Conservation (phyloP, 2,329 filamentous ascomycete genomes). For the Neoscytalidium dimidiatum region DNA sequence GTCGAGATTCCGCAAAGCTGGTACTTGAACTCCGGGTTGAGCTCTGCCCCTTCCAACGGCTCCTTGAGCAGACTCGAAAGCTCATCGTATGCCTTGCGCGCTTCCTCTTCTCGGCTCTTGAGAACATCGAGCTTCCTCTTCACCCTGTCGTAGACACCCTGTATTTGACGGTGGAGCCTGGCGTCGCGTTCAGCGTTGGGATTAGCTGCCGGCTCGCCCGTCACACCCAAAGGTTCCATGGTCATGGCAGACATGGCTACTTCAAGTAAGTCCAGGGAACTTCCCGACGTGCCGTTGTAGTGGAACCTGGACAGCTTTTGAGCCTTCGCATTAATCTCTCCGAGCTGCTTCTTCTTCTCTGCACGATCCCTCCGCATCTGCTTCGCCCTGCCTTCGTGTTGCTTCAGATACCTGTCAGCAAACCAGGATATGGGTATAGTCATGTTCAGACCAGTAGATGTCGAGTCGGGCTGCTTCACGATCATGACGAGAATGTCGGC, state of each 20-base stretch:
- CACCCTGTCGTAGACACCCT: conserved; percentile 33
- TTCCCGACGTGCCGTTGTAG: conserved; percentile 31
- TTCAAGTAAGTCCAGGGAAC: conserved; percentile 42
- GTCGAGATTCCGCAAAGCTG: conserved; percentile 18
- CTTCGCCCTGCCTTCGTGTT: conserved; percentile 5
- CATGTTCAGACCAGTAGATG: conserved; percentile 44
- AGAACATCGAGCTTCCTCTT: conserved; percentile 28
- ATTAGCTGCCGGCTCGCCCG: conserved; percentile 21
- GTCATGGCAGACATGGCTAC: conserved; percentile 39
- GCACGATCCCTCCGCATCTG: conserved; percentile 15
- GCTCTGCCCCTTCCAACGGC: not conserved
- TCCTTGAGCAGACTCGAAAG: conserved; percentile 17
- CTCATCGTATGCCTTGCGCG: conserved; percentile 7
- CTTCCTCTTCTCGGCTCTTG: conserved; percentile 1
- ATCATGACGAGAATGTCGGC: conserved; percentile 59
- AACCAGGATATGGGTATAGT: conserved; percentile 58
- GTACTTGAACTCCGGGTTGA: conserved; percentile 1
- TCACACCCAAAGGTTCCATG: conserved; percentile 4
- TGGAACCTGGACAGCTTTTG: conserved; percentile 4
- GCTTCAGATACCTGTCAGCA: conserved; percentile 58
- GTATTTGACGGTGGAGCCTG: conserved; percentile 29
- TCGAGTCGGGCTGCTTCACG: conserved; percentile 33
- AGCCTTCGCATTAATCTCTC: conserved; percentile 30
- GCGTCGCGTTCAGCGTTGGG: conserved; percentile 23
- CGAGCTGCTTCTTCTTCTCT: conserved; percentile 47